Base-by-base conservation (phyloP, 345 rosid genomes). In the Heritiera fomes region DNA sequence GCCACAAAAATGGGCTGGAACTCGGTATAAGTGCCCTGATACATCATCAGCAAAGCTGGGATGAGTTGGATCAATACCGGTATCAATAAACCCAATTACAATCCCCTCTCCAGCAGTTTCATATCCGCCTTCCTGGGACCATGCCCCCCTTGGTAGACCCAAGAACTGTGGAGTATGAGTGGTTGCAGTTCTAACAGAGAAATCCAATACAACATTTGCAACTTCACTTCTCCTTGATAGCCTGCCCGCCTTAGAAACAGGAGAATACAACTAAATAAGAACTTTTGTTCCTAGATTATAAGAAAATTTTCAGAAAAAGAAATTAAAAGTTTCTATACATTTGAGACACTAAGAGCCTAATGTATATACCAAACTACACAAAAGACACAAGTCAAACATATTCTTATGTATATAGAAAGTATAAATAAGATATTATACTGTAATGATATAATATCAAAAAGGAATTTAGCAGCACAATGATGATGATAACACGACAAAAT, bases 131-230 rank as follows among this genome's bases (percentile, higher is more conserved):
- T 83, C 86, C 86, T 88, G 83, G 53, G 75, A 77, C 98, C 99
- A 95, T 3, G 98, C 99, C 43, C 99, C 99, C 68, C 81, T 75
- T 12, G 99, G 96, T 30, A 95, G 79, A 76, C 99, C 99, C 89
- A 95, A 87, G 82, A 93, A 95, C 89, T 93, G 90, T 7, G 99
- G 99, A 5, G 99, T 95, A 75, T 95, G 90, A 5, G 99, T 95
- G 72, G 99, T 93, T 7, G 94, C 99, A 7, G 96, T 90, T 81
- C 98, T 90, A 75, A 95, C 93, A 12, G 99, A 88, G 75, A 85
- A 95, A 85, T 95, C 99, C 86, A 89, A 82, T 32, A 87, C 92
- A 85, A 93, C 86, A 80, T 91, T 93, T 62, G 94, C 94, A 81
- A 95, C 98, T 87, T 95, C 99, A 55, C 73, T 79, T 76, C 93